Evolutionary conservation across 441 rosid species (phyloP), one percentile per base, ranked within the genome.

Genomic region (Dalechampia spathulata): DNA sequence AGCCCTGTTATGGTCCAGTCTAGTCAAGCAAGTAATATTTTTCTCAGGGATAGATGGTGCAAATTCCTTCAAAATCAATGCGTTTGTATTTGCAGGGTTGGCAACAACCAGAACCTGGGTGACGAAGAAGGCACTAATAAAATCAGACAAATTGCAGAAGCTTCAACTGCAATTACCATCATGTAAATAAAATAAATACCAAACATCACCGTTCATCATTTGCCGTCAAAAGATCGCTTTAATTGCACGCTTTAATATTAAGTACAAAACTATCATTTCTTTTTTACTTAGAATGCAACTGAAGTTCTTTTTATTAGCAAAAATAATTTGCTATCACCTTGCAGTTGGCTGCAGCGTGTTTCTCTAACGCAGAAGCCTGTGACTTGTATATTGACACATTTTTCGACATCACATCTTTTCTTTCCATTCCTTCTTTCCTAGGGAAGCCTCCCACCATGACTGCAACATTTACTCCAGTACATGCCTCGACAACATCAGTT

Each of bases 361-460:
- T 80, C 72, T 88, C 98, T 42, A 91, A 69, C 21, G 96, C 95
- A 51, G 96, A 78, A 73, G 96, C 98, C 75, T 86, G 98, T 26
- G 93, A 70, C 79, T 86, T 88, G 90, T 91, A 88, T 21, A 91
- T 88, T 6, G 98, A 88, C 41, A 91, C 96, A 51, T 91, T 88
- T 71, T 86, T 88, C 0, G 96, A 67, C 95, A 91, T 88, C 22
- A 88, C 96, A 74, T 91, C 98, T 70, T 91, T 91, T 66, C 96
- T 86, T 70, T 91, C 98, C 96, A 91, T 88, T 21, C 98, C 96
- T 75, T 91, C 98, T 57, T 91, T 88, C 67, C 98, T 81, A 1
- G 95, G 96, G 81, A 88, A 91, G 17, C 98, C 98, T 69, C 95
- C 98, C 44, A 88, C 96, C 98, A 91, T 91, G 66, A 91, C 80